Conservation (phyloP, 1,284 basidiomycete genomes). For the Ustilago bromivora region DNA sequence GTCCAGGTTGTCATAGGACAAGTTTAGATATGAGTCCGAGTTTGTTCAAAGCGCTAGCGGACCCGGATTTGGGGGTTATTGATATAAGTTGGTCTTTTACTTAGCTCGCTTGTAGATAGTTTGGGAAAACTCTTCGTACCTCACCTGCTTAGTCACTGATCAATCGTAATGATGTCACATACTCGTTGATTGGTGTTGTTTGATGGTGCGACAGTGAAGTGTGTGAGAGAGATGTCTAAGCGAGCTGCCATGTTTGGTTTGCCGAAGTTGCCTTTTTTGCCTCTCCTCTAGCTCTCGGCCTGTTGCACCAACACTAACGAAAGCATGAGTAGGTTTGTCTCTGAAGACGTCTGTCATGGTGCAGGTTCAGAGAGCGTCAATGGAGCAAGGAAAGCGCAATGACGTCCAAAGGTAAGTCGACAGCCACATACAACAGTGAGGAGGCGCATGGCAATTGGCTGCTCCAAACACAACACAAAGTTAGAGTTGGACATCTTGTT, state of each 20-base stretch:
- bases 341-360: background rate
- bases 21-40: slow-evolving; percentile 38
- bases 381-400: background rate
- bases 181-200: background rate
- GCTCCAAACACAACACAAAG: background rate
- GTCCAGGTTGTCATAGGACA: slow-evolving; percentile 30
- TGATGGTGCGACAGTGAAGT: background rate
- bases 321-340: no score
- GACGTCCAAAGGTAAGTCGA: slow-evolving; percentile 8
- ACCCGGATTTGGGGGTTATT: slow-evolving; percentile 28
- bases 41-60: slow-evolving; percentile 37
- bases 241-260: slow-evolving; percentile 21
- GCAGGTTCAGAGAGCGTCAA: background rate
- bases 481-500: slow-evolving; percentile 17
- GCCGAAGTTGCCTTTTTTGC: background rate
- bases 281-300: background rate
- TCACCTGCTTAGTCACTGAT: background rate
- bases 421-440: background rate
- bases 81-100: slow-evolving; percentile 39
- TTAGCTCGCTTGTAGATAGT: slow-evolving; percentile 18
- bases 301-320: no score
- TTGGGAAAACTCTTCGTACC: background rate
- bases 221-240: slow-evolving; percentile 7
- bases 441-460: slow-evolving; percentile 1
- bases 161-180: background rate